Evolutionary conservation across 2,329 filamentous ascomycete genomes (phyloP).

Genomic region (Sclerotinia spermophila): DNA sequence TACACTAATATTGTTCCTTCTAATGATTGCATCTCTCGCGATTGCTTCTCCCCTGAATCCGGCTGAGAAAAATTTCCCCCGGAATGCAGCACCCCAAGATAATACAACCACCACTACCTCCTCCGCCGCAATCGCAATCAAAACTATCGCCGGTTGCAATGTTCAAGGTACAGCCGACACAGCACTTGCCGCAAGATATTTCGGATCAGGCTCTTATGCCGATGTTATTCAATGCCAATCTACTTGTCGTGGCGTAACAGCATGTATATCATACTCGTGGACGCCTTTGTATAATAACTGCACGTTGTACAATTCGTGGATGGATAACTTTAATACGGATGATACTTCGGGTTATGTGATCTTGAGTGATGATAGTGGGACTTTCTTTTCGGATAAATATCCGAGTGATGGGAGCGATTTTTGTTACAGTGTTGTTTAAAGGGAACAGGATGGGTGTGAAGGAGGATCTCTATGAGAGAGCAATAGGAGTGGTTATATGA

Average conservation of each 20-base stretch:
- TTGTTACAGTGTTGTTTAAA: background rate
- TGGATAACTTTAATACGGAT: slow-evolving; percentile 1
- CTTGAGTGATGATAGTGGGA: background rate
- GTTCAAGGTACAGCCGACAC: slow-evolving; percentile 7
- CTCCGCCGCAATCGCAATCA: background rate
- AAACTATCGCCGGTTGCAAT: slow-evolving; percentile 12
- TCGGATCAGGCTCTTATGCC: background rate
- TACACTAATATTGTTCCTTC: background rate
- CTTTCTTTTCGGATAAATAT: slow-evolving; percentile 16
- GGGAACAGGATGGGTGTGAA: background rate
- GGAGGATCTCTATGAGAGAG: background rate
- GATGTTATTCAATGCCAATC: background rate
- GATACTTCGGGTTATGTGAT: slow-evolving; percentile 6
- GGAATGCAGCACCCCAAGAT: background rate
- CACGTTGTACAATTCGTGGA: background rate
- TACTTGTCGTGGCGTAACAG: background rate
- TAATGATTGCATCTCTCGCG: background rate
- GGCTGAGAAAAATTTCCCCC: background rate
- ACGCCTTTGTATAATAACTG: background rate
- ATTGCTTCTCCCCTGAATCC: background rate
- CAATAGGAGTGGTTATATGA: background rate
- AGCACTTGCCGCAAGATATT: background rate
- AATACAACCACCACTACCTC: background rate
- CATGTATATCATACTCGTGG: slow-evolving; percentile 15
- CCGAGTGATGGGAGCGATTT: slow-evolving; percentile 11